phyloP scores from a whole-genome alignment of 345 rosid genomes.

The Camelina hispida region DNA sequence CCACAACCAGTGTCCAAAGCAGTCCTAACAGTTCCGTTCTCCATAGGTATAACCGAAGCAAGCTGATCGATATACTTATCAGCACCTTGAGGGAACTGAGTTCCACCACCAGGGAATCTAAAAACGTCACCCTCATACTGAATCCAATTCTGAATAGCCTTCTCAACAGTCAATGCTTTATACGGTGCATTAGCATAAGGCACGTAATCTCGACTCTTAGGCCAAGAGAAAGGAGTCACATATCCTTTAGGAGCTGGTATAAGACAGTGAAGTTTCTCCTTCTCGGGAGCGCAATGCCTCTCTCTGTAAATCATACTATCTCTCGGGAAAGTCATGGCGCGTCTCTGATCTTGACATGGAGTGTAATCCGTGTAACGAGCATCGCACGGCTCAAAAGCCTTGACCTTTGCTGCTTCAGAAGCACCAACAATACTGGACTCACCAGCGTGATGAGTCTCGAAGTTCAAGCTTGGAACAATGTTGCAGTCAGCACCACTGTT shows the following conservation, averaged over 20 bases:
- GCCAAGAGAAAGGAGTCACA: slow-evolving; percentile 97
- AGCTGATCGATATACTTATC: slow-evolving; percentile 94
- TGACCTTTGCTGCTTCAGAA: slow-evolving; percentile 58
- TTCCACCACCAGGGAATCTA: slow-evolving; percentile 98
- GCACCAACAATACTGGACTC: slow-evolving; percentile 52
- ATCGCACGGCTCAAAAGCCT: slow-evolving; percentile 70
- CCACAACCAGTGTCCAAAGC: slow-evolving; percentile 99
- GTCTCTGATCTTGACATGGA: slow-evolving; percentile 94
- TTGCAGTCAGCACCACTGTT: slow-evolving; percentile 85
- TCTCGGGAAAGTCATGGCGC: slow-evolving; percentile 98
- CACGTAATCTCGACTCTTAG: slow-evolving; percentile 96
- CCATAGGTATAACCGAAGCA: slow-evolving; percentile 87
- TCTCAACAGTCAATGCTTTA: slow-evolving; percentile 96
- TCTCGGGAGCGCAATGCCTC: slow-evolving; percentile 84
- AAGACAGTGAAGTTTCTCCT: slow-evolving; percentile 78
- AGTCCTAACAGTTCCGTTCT: slow-evolving; percentile 92
- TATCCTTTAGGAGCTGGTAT: slow-evolving; percentile 95
- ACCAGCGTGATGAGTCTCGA: slow-evolving; percentile 93
- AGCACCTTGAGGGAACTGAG: slow-evolving; percentile 99
- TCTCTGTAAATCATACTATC: slow-evolving; percentile 90
- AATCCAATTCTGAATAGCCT: slow-evolving; percentile 99
- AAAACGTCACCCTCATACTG: slow-evolving; percentile 96
- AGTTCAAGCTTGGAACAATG: slow-evolving; percentile 68
- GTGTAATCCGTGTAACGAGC: slow-evolving; percentile 81
- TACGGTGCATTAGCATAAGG: slow-evolving; percentile 99